phyloP scores from a whole-genome alignment of 2,329 filamentous ascomycete species.

The Metarhizium humberi region DNA sequence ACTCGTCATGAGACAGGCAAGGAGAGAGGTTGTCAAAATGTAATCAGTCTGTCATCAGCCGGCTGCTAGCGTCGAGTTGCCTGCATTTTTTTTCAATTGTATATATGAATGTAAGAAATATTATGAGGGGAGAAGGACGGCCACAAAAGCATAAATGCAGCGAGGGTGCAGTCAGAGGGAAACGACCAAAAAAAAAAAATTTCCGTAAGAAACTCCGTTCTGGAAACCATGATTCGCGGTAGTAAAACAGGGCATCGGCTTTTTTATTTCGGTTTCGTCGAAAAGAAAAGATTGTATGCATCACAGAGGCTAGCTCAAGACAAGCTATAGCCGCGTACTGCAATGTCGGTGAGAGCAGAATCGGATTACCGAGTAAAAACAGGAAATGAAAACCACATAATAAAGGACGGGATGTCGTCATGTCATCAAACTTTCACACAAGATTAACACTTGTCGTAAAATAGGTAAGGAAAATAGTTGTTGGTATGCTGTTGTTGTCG shows the following conservation, averaged over 20 bases:
- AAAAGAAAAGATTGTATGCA: not conserved
- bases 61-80: too few relatives aligned
- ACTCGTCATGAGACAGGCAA: too few relatives aligned
- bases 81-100: too few relatives aligned
- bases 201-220: not conserved
- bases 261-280: not conserved
- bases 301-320: not conserved
- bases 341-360: not conserved
- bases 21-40: too few relatives aligned
- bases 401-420: slow-evolving; percentile 3
- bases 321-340: not conserved
- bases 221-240: not conserved
- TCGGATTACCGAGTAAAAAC: not conserved
- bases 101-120: not conserved
- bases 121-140: not conserved
- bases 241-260: not conserved
- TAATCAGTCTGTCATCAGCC: too few relatives aligned
- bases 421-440: slow-evolving; percentile 3
- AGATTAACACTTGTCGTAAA: not conserved
- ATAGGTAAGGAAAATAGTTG: not conserved
- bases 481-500: not conserved
- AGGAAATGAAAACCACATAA: not conserved
- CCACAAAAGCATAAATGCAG: not conserved
- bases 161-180: not conserved
- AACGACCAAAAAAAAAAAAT: not conserved